phyloP scores from a whole-genome alignment of 2,329 filamentous ascomycete species.

The Scleromitrula shiraiana region DNA sequence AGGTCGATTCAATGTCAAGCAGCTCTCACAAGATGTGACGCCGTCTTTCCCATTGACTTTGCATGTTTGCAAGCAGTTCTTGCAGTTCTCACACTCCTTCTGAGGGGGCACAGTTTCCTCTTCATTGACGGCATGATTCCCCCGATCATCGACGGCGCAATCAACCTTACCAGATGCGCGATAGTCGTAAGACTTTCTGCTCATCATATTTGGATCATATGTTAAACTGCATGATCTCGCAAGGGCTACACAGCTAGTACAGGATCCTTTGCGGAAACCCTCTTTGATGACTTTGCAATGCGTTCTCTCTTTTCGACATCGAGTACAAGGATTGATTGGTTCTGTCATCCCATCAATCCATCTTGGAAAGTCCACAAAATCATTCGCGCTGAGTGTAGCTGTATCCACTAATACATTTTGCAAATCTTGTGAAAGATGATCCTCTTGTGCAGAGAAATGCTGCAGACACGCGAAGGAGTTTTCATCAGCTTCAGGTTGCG shows the following conservation, averaged over 20 bases:
- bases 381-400: slow-evolving; percentile 35
- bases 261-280: slow-evolving; percentile 52
- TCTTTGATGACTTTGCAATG: slow-evolving; percentile 54
- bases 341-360: slow-evolving; percentile 27
- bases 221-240: slow-evolving; percentile 52
- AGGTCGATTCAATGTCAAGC: slow-evolving; percentile 14
- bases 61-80: slow-evolving; percentile 15
- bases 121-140: not conserved
- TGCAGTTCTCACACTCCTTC: slow-evolving; percentile 21
- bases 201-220: slow-evolving; percentile 15
- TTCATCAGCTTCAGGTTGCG: slow-evolving; percentile 49
- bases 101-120: not conserved
- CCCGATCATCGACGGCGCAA: not conserved
- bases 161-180: slow-evolving; percentile 1
- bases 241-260: slow-evolving; percentile 54
- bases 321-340: slow-evolving; percentile 37
- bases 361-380: slow-evolving; percentile 32
- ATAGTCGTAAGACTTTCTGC: not conserved
- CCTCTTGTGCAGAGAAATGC: slow-evolving; percentile 42
- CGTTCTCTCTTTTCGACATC: slow-evolving; percentile 45
- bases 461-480: slow-evolving; percentile 52
- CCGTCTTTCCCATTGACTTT: slow-evolving; percentile 12
- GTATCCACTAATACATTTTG: slow-evolving; percentile 28
- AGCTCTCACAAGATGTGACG: slow-evolving; percentile 18
- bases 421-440: slow-evolving; percentile 25